Base-by-base conservation (phyloP, 2,329 filamentous ascomycete species). In the Ramularia endophylla region DNA sequence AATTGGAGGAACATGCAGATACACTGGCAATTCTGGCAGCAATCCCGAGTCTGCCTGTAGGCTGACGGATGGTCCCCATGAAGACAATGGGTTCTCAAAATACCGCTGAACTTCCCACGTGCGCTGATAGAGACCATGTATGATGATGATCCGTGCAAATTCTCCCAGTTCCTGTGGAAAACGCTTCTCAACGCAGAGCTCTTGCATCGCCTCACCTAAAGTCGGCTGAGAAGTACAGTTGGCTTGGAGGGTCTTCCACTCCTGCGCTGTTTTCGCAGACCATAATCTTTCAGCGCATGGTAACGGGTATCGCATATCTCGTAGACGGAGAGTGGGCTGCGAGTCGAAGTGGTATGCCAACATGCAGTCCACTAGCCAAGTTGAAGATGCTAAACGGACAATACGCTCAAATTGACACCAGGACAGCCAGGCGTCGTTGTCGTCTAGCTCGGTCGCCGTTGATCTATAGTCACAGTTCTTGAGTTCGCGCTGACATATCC, bases 41-140 rank as follows among this genome's bases (percentile, higher is more conserved):
- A 52, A 39, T 8, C 41, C 19, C 5, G 44, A 43, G 25, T 38
- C 50, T 20, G 40, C 35, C 27, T 58, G 51, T 17, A 49, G 31
- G 13, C 38, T 38, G 6, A 44, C 49, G 13, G 44, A 43, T 15
- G 60, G 60, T 15, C 43, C 49, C 57, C 56, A 64, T 3, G 52
- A 67, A 2, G 67, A 68, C 1, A 75, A 61, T 1, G 66, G 68
- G 15, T 68, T 62, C 28, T 59, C 61, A 36, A 68, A 67, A 37
- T 71, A 70, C 12, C 62, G 59, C 9, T 66, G 63, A 1, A 75
- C 66, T 40, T 74, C 68, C 66, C 70, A 72, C 37, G 68, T 69
- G 28, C 70, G 63, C 18, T 66, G 67, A 41, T 71, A 74, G 8
- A 76, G 61, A 4, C 70, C 71, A 51, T 74, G 71, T 17, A 75